Percentiles rank a stretch among this genome's conserved stretches.
phyloP scores from a whole-genome alignment of 495 filamentous ascomycete species.

The Penicillium lividum region DNA sequence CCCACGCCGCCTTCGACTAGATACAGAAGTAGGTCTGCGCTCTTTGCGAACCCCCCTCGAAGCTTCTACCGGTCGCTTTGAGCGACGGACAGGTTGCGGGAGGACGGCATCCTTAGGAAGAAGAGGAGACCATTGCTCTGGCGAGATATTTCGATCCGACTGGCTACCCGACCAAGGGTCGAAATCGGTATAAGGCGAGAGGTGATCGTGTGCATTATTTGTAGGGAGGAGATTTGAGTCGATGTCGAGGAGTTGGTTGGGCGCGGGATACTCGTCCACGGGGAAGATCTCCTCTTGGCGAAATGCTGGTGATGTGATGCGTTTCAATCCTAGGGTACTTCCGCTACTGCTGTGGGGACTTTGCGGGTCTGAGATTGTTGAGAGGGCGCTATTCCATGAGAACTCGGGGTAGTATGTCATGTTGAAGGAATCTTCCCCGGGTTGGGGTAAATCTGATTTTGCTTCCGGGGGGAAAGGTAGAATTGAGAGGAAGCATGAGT shows the following conservation, averaged over 20 bases:
- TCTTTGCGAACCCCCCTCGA: slow-evolving; percentile 14
- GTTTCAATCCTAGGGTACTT: slow-evolving; percentile 20
- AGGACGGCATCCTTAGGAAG: slow-evolving; percentile 5
- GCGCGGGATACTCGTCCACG: slow-evolving; percentile 21
- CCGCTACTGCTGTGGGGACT: slow-evolving; percentile 24
- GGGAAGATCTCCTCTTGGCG: slow-evolving; percentile 24
- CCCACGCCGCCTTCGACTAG: slow-evolving; percentile 14
- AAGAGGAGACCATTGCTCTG: slow-evolving; percentile 19
- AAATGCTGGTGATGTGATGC: slow-evolving; percentile 24
- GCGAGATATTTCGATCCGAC: slow-evolving; percentile 20
- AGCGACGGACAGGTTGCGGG: slow-evolving; percentile 1
- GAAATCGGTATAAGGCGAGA: slow-evolving; percentile 20
- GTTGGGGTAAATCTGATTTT: not conserved
- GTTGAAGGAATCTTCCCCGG: not conserved
- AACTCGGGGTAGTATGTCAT: slow-evolving; percentile 15
- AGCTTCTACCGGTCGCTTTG: slow-evolving; percentile 6
- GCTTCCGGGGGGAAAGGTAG: slow-evolving; percentile 12
- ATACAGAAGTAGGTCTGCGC: slow-evolving; percentile 9
- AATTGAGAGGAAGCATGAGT: slow-evolving; percentile 14
- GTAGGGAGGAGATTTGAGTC: slow-evolving; percentile 11
- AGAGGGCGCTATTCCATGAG: slow-evolving; percentile 23
- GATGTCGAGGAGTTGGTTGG: slow-evolving; percentile 16
- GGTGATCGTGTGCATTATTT: slow-evolving; percentile 11
- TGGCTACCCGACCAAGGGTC: slow-evolving; percentile 18
- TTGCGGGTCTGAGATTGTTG: slow-evolving; percentile 24